A percentile compares a stretch with the other conserved stretches of the same genome.
Conservation (phyloP, 2,329 filamentous ascomycete species). For the Septoria linicola region DNA sequence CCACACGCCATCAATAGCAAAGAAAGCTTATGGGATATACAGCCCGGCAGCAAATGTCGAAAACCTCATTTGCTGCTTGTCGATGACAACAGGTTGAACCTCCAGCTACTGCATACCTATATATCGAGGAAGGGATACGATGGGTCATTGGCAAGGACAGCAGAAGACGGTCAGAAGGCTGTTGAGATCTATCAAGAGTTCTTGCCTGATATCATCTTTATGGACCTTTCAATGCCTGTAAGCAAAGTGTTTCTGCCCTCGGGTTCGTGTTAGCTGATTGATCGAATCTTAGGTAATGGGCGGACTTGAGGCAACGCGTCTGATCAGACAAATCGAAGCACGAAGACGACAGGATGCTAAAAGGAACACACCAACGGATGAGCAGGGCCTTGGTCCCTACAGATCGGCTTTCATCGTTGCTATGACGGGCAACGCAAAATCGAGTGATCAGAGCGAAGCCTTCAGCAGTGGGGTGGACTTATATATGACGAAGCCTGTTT, state of each 20-base stretch:
- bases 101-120: constrained; percentile 37
- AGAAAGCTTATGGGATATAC: constrained; percentile 4
- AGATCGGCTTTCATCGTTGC: constrained; percentile 31
- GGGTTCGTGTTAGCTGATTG: no score
- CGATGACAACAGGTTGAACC: constrained; percentile 34
- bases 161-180: constrained; percentile 50
- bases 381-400: neutral
- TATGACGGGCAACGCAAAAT: constrained; percentile 36
- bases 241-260: no score
- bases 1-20: neutral
- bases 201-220: constrained; percentile 49
- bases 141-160: constrained; percentile 38
- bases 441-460: constrained; percentile 31
- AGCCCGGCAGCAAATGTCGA: constrained; percentile 10
- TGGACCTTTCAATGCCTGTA: constrained; percentile 44
- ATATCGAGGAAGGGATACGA: constrained; percentile 29
- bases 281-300: constrained; percentile 31
- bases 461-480: constrained; percentile 34
- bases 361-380: neutral
- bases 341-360: constrained; percentile 5
- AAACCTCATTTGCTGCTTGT: constrained; percentile 30
- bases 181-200: constrained; percentile 43
- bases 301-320: constrained; percentile 33
- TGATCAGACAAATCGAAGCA: constrained; percentile 33
- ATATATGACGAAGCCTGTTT: constrained; percentile 39